Evolutionary conservation across 148 eudicot species (phyloP).

Genomic region (Dianthus caryophyllus): DNA sequence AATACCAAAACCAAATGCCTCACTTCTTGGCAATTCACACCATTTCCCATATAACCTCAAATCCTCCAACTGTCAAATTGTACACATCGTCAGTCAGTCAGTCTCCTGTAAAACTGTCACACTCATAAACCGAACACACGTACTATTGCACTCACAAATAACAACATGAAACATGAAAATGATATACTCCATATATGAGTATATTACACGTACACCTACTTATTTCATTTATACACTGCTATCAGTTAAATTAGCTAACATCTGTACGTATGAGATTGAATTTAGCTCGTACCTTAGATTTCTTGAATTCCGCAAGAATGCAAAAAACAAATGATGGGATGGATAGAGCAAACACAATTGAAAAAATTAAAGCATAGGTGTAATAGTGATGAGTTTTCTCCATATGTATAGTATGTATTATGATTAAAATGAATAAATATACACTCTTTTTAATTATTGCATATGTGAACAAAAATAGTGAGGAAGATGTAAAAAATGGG

Average conservation of each 20-base stretch:
- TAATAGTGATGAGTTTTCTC: slow-evolving; percentile 3
- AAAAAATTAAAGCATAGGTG: slow-evolving; percentile 22
- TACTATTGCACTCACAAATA: too few relatives aligned
- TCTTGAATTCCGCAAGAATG: slow-evolving; percentile 64
- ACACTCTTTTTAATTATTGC: not conserved
- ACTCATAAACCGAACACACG: too few relatives aligned
- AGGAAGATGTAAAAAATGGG: not conserved
- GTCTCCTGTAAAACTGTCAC: too few relatives aligned
- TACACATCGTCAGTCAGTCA: not conserved
- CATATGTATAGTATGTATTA: slow-evolving; percentile 20
- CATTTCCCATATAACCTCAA: slow-evolving; percentile 53
- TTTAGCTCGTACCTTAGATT: slow-evolving; percentile 44
- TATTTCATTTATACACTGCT: too few relatives aligned
- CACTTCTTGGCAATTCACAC: slow-evolving; percentile 55
- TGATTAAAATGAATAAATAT: not conserved
- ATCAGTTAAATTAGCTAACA: not conserved
- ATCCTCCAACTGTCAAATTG: slow-evolving; percentile 38
- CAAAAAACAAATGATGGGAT: slow-evolving; percentile 43
- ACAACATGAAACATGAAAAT: not conserved
- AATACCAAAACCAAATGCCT: slow-evolving; percentile 52
- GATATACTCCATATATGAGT: too few relatives aligned
- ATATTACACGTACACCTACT: too few relatives aligned
- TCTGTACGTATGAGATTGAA: not conserved
- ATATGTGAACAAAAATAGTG: slow-evolving; percentile 8
- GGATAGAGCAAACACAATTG: slow-evolving; percentile 29